Percentiles rank a stretch among this genome's conserved stretches.
phyloP scores from a whole-genome alignment of 179 eudicot species.

The Amaranthus tricolor region DNA sequence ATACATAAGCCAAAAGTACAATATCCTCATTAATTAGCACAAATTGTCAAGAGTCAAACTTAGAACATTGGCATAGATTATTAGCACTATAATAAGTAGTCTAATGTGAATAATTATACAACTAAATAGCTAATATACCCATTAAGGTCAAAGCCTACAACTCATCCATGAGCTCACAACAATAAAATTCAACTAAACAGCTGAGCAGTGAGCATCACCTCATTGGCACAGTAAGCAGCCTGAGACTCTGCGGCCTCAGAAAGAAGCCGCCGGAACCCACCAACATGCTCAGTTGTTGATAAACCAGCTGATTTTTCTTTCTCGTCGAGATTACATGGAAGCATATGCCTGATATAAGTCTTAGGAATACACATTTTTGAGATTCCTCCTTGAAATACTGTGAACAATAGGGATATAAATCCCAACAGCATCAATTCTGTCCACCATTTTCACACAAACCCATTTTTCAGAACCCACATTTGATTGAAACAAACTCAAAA shows the following conservation, averaged over 20 bases:
- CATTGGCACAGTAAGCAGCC: conserved; percentile 50
- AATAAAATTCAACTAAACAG: conserved; percentile 11
- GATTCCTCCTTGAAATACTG: conserved; percentile 69
- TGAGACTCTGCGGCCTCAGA: conserved; percentile 37
- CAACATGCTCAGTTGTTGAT: conserved; percentile 21
- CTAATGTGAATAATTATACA: neutral
- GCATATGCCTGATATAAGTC: conserved; percentile 41
- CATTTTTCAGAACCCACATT: neutral
- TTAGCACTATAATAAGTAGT: neutral
- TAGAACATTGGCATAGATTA: conserved; percentile 9
- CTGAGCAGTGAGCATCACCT: conserved; percentile 41
- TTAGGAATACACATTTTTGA: conserved; percentile 57
- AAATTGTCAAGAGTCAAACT: neutral
- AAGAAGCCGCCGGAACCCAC: conserved; percentile 50
- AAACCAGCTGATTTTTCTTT: conserved; percentile 3
- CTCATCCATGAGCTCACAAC: neutral
- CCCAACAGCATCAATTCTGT: conserved; percentile 94
- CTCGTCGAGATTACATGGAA: conserved; percentile 51
- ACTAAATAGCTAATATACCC: neutral
- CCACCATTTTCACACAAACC: conserved; percentile 11
- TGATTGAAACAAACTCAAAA: neutral
- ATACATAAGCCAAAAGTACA: no score
- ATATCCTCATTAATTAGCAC: neutral
- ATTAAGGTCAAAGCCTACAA: no score
- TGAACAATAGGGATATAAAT: conserved; percentile 76